Percentiles rank a stretch among this genome's conserved stretches.
phyloP scores from a whole-genome alignment of 1,139 yeast genomes.

The Pichia sp. region DNA sequence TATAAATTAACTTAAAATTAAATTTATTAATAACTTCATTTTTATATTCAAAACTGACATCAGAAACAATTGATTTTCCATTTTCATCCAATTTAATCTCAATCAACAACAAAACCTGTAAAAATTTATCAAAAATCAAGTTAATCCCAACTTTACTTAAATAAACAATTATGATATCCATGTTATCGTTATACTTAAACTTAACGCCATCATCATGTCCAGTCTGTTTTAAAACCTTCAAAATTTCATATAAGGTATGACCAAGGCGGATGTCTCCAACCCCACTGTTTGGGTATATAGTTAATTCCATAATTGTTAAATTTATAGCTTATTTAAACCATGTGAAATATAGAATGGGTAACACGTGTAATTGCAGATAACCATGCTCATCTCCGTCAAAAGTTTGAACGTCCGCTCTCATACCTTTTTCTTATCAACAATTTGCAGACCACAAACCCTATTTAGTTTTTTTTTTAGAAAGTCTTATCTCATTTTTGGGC shows the following conservation, averaged over 20 bases:
- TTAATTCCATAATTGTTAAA: not conserved
- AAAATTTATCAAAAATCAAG: slow-evolving; percentile 38
- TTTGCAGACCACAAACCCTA: not conserved
- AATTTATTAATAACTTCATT: slow-evolving; percentile 25
- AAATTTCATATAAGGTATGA: slow-evolving; percentile 20
- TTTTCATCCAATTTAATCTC: slow-evolving; percentile 32
- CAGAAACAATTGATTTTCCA: not conserved
- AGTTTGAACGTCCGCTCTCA: not conserved
- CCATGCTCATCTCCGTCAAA: not conserved
- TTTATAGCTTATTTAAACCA: not conserved
- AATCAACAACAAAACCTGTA: slow-evolving; percentile 42
- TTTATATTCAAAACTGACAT: slow-evolving; percentile 14
- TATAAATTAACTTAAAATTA: slow-evolving; percentile 42
- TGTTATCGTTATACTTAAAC: slow-evolving; percentile 24
- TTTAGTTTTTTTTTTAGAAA: no score
- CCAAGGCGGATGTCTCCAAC: slow-evolving; percentile 5
- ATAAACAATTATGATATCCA: slow-evolving; percentile 6
- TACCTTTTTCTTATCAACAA: not conserved
- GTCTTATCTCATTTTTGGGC: no score
- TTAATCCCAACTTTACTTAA: slow-evolving; percentile 25
- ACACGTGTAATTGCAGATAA: no score
- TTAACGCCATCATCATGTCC: slow-evolving; percentile 22
- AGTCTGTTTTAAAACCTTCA: slow-evolving; percentile 15
- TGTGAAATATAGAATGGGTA: no score
- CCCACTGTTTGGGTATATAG: slow-evolving; percentile 9